A percentile compares a stretch with the other conserved stretches of the same genome.
Conservation (phyloP, 495 filamentous ascomycete species). For the Rostrohypoxylon terebratum region DNA sequence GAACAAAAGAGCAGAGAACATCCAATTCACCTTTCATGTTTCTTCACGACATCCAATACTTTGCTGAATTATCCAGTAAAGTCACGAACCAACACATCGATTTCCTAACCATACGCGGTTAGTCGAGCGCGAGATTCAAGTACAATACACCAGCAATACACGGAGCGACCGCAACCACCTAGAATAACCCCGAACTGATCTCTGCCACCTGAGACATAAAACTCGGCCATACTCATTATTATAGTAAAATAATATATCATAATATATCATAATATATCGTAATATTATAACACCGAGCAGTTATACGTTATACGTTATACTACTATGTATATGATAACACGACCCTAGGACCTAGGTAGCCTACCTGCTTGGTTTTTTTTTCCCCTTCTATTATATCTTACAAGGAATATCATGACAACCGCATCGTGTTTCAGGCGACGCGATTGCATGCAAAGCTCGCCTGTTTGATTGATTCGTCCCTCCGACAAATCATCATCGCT, state of each 20-base stretch:
- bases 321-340: constrained; percentile 25
- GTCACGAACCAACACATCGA: neutral
- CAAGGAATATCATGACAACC: constrained; percentile 32
- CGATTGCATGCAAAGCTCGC: constrained; percentile 30
- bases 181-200: constrained; percentile 1
- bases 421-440: constrained; percentile 37
- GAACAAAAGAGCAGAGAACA: neutral
- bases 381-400: constrained; percentile 6
- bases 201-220: constrained; percentile 31
- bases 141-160: neutral
- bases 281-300: neutral
- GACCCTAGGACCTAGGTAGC: too few relatives aligned
- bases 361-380: constrained; percentile 3
- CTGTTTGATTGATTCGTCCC: constrained; percentile 27
- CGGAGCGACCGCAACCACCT: constrained; percentile 7
- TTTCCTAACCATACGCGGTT: neutral
- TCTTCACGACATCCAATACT: constrained; percentile 4
- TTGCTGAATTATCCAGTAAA: constrained; percentile 2
- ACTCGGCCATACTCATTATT: constrained; percentile 14
- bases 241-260: constrained; percentile 32
- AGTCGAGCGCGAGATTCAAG: neutral
- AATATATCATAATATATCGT: constrained; percentile 4
- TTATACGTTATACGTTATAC: constrained; percentile 1
- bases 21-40: neutral
- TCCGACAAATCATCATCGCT: constrained; percentile 33